phyloP scores from a whole-genome alignment of 2,329 filamentous ascomycete genomes.

The Colletotrichum somersetense region DNA sequence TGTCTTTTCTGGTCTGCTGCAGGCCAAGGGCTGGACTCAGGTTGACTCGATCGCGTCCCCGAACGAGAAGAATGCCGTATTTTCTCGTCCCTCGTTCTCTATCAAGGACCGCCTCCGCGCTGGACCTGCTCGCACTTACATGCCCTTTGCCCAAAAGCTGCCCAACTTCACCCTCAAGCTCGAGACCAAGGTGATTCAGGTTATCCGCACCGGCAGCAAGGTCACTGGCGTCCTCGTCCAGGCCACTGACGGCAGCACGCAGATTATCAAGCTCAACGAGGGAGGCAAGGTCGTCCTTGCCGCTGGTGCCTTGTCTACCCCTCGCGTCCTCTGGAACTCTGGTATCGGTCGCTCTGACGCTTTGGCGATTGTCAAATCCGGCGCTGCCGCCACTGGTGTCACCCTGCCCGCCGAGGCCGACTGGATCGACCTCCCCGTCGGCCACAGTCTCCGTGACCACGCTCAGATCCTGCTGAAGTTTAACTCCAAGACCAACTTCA shows the following conservation, averaged over 20 bases:
- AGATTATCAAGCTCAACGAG: constrained; percentile 44
- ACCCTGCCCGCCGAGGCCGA: constrained; percentile 62
- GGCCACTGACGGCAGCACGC: constrained; percentile 37
- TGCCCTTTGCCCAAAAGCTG: constrained; percentile 43
- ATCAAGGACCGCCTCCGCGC: constrained; percentile 39
- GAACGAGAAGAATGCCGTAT: constrained; percentile 33
- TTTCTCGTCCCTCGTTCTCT: constrained; percentile 36
- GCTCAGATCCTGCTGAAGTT: constrained; percentile 47
- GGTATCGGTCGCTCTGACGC: constrained; percentile 44
- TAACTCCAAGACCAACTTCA: constrained; percentile 41
- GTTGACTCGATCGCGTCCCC: constrained; percentile 56
- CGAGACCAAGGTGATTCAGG: constrained; percentile 44
- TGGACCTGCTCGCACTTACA: constrained; percentile 44
- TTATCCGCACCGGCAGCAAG: constrained; percentile 42
- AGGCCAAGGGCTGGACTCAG: constrained; percentile 35
- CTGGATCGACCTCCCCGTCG: constrained; percentile 71
- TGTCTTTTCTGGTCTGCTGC: constrained; percentile 28
- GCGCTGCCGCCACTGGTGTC: constrained; percentile 49
- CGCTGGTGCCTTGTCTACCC: constrained; percentile 44
- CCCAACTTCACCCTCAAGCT: constrained; percentile 46
- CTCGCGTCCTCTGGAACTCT: constrained; percentile 43
- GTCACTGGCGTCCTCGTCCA: constrained; percentile 45
- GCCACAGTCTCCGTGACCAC: constrained; percentile 70
- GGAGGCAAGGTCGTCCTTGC: constrained; percentile 45
- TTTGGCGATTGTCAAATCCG: constrained; percentile 42